Percentiles rank a stretch among this genome's conserved stretches.
Conservation (phyloP, 2,329 filamentous ascomycete species). For the Xylariomycetidae sp. region DNA sequence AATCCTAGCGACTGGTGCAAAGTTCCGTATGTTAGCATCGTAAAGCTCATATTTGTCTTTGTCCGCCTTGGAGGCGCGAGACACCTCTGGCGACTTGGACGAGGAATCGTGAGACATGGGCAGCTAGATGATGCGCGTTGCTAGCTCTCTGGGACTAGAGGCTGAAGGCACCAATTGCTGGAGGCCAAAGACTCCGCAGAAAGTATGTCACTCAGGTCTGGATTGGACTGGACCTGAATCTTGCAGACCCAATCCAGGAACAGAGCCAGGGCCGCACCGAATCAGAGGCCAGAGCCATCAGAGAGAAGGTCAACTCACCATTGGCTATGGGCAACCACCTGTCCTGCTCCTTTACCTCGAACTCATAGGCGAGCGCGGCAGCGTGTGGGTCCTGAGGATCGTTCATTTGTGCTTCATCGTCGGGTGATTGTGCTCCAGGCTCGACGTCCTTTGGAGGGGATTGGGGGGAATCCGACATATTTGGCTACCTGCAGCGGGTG, state of each 20-base stretch:
- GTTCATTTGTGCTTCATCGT: slow-evolving; percentile 94
- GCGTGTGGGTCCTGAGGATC: slow-evolving; percentile 74
- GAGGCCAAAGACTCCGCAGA: slow-evolving; percentile 35
- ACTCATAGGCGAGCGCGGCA: slow-evolving; percentile 77
- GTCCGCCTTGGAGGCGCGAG: slow-evolving; percentile 42
- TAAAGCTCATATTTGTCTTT: slow-evolving; percentile 51
- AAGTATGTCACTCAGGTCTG: slow-evolving; percentile 42
- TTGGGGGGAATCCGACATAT: slow-evolving; percentile 86
- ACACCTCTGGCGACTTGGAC: slow-evolving; percentile 45
- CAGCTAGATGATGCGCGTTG: slow-evolving; percentile 28
- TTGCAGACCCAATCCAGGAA: slow-evolving; percentile 26
- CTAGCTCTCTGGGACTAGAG: slow-evolving; percentile 37
- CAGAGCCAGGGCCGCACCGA: slow-evolving; percentile 44
- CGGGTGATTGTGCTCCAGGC: slow-evolving; percentile 85
- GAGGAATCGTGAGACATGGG: slow-evolving; percentile 58
- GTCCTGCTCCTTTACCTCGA: slow-evolving; percentile 99
- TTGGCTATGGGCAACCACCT: slow-evolving; percentile 99
- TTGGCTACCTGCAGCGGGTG: slow-evolving; percentile 67
- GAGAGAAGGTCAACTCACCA: slow-evolving; percentile 67
- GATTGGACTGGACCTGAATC: slow-evolving; percentile 17
- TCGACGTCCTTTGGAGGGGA: slow-evolving; percentile 94
- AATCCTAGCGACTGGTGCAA: slow-evolving; percentile 93
- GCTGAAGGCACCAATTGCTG: slow-evolving; percentile 32
- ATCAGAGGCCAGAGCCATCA: slow-evolving; percentile 37
- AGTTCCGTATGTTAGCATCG: slow-evolving; percentile 93